phyloP scores from a whole-genome alignment of 2,329 filamentous ascomycete genomes.

The Ophiognomonia clavigignenti-juglandacearum region DNA sequence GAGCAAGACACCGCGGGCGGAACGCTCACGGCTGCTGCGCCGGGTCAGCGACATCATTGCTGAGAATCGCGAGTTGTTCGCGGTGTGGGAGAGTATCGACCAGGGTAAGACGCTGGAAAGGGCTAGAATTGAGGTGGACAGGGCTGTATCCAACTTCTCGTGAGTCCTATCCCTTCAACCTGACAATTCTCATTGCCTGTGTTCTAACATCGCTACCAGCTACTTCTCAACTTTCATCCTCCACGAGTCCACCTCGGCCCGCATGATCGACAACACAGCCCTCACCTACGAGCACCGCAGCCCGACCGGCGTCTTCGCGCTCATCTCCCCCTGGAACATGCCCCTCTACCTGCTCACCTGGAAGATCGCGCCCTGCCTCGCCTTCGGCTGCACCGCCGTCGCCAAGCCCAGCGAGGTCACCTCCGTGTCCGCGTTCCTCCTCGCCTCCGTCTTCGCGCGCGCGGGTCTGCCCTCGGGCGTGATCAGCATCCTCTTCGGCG shows the following conservation, averaged over 20 bases:
- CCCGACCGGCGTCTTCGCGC: constrained; percentile 28
- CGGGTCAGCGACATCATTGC: constrained; percentile 23
- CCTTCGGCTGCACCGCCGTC: constrained; percentile 31
- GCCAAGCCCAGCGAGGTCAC: constrained; percentile 31
- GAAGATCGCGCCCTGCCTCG: constrained; percentile 30
- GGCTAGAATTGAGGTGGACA: constrained; percentile 27
- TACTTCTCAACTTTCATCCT: constrained; percentile 31
- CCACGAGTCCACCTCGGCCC: constrained; percentile 26
- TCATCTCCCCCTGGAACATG: constrained; percentile 33
- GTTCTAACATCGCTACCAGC: constrained; percentile 6
- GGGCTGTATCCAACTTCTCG: constrained; percentile 29
- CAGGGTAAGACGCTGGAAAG: constrained; percentile 30
- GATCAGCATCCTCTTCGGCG: constrained; percentile 28
- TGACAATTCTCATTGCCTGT: neutral
- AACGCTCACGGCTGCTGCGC: constrained; percentile 22
- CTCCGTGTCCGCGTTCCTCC: constrained; percentile 27
- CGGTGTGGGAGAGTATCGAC: constrained; percentile 31
- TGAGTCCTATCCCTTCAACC: constrained; percentile 14
- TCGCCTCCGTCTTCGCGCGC: constrained; percentile 21
- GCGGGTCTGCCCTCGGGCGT: constrained; percentile 25
- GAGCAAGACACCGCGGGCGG: constrained; percentile 23
- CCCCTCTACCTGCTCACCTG: constrained; percentile 30
- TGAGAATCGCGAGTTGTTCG: constrained; percentile 27
- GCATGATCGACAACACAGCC: constrained; percentile 26
- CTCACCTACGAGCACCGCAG: constrained; percentile 30